Percentiles rank a stretch among this genome's conserved stretches.
These are phyloP conservation scores for Rhynchosporium agropyri DNA, from an alignment of 2,329 filamentous ascomycete species.

Conservation along the genomic window DNA sequence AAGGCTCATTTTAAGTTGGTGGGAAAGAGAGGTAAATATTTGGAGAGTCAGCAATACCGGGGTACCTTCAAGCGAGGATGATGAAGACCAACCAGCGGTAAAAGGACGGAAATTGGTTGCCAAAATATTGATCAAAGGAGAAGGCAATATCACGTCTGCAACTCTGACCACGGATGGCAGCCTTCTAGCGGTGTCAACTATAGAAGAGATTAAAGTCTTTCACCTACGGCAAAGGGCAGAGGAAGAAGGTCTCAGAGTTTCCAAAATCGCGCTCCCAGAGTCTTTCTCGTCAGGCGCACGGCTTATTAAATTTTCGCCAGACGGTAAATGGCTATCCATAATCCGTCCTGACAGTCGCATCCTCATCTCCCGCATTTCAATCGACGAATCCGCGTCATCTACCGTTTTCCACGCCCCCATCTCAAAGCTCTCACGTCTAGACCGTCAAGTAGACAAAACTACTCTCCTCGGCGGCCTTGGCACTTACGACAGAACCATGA, in stretches of 20 bases:
- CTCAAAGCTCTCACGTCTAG: constrained; percentile 55
- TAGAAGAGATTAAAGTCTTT: constrained; percentile 76
- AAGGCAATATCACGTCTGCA: constrained; percentile 80
- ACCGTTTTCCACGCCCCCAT: constrained; percentile 47
- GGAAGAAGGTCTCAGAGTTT: constrained; percentile 67
- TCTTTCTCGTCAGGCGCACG: constrained; percentile 67
- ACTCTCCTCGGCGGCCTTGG: constrained; percentile 67
- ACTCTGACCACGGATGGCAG: constrained; percentile 72
- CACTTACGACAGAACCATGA: constrained; percentile 76
- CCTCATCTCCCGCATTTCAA: constrained; percentile 52
- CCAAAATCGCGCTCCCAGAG: constrained; percentile 67
- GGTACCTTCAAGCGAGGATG: constrained; percentile 37
- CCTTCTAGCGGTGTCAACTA: constrained; percentile 75
- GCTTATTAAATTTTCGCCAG: constrained; percentile 68
- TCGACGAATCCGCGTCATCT: constrained; percentile 42
- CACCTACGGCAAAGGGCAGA: constrained; percentile 58
- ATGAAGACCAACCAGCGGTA: constrained; percentile 45
- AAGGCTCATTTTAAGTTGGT: constrained; percentile 85
- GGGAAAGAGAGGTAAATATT: constrained; percentile 83
- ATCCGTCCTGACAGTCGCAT: constrained; percentile 64
- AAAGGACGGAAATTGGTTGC: constrained; percentile 67
- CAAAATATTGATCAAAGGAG: constrained; percentile 69
- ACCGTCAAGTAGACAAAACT: constrained; percentile 57
- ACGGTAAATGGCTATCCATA: constrained; percentile 69
- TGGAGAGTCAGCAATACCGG: constrained; percentile 61